A percentile compares a stretch with the other conserved stretches of the same genome.
Evolutionary conservation across 345 rosid genomes (phyloP).

Genomic region (Microcos paniculata): DNA sequence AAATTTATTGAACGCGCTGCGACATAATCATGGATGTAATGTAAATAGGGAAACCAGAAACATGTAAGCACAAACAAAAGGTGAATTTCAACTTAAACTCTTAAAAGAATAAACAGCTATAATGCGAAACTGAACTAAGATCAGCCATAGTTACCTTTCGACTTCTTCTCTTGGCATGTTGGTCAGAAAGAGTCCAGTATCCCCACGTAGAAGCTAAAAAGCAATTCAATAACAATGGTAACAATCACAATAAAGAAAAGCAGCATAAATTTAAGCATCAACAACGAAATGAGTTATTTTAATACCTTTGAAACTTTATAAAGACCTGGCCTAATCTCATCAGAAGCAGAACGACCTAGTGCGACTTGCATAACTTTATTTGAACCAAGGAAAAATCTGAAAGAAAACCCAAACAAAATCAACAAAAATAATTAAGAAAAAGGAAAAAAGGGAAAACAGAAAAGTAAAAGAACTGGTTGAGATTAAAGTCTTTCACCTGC

Average conservation of each 20-base stretch:
- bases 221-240: conserved; percentile 7
- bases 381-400: conserved; percentile 90
- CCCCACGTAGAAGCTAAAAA: conserved; percentile 67
- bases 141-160: conserved; percentile 50
- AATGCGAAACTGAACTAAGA: neutral
- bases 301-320: conserved; percentile 82
- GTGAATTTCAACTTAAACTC: neutral
- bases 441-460: neutral
- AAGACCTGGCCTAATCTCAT: conserved; percentile 75
- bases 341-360: conserved; percentile 86
- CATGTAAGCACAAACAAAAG: neutral
- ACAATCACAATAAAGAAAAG: neutral
- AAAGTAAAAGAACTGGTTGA: neutral
- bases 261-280: neutral
- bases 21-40: neutral
- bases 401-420: neutral
- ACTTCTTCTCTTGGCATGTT: conserved; percentile 83
- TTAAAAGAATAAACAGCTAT: neutral
- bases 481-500: conserved; percentile 45
- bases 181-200: conserved; percentile 78
- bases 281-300: neutral
- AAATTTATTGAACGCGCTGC: conserved; percentile 74
- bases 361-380: conserved; percentile 98
- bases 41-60: neutral
- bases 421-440: neutral